Evolutionary conservation across 495 filamentous ascomycete genomes (phyloP).

Genomic region (Xylaria curta): DNA sequence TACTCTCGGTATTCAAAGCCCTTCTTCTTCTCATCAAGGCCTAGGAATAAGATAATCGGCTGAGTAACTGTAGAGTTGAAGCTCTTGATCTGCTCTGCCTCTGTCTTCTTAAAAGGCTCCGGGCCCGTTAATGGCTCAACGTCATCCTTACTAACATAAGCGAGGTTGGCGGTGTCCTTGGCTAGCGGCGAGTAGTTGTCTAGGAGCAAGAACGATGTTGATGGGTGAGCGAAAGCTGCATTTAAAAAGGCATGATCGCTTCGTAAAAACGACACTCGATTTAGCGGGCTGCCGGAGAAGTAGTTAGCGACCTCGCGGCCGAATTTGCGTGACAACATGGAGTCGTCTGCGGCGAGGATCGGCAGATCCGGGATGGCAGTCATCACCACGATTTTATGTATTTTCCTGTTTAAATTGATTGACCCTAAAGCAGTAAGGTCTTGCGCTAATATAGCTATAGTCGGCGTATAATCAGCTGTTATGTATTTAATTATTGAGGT

Average conservation of each 20-base stretch:
- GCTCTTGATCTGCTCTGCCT: conserved; percentile 72
- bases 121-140: conserved; percentile 72
- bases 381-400: conserved; percentile 28
- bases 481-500: not conserved
- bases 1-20: conserved; percentile 63
- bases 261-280: conserved; percentile 82
- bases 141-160: conserved; percentile 66
- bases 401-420: not conserved
- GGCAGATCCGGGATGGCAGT: conserved; percentile 50
- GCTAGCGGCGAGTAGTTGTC: conserved; percentile 80
- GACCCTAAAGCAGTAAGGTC: not conserved
- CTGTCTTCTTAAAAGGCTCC: conserved; percentile 71
- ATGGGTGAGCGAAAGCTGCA: conserved; percentile 73
- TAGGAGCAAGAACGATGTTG: conserved; percentile 75
- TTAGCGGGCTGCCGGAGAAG: conserved; percentile 76
- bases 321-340: conserved; percentile 85
- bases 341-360: conserved; percentile 66
- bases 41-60: conserved; percentile 82
- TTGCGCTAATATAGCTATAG: conserved; percentile 6
- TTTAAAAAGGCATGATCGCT: conserved; percentile 79
- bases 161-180: conserved; percentile 60
- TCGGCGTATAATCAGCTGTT: not conserved
- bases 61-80: conserved; percentile 73
- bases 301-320: conserved; percentile 93
- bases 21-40: conserved; percentile 72